Evolutionary conservation across 805 yeast genomes (phyloP).

Genomic region (Schwanniomyces occidentalis): DNA sequence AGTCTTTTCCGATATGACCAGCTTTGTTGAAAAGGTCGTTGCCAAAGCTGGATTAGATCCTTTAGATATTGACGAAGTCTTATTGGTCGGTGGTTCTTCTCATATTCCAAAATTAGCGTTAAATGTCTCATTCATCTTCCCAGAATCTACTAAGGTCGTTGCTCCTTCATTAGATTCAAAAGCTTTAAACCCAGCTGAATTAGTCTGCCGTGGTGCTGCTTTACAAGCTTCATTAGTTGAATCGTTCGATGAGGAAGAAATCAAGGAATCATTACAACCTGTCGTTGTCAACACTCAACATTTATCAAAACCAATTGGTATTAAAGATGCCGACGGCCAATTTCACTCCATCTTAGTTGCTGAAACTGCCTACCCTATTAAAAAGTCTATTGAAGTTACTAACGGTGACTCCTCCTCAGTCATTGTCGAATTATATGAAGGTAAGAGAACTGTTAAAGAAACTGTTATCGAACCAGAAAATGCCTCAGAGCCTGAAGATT

Average conservation of each 20-base stretch:
- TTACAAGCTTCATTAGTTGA: conserved; percentile 89
- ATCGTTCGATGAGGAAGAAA: conserved; percentile 79
- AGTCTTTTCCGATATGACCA: conserved; percentile 72
- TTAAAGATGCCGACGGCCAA: conserved; percentile 68
- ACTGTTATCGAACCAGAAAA: conserved; percentile 72
- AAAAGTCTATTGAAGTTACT: conserved; percentile 66
- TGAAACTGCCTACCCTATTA: conserved; percentile 90
- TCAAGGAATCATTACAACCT: conserved; percentile 77
- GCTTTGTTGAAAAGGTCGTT: conserved; percentile 73
- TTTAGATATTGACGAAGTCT: conserved; percentile 85
- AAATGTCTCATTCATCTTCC: conserved; percentile 73
- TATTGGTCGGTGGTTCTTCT: conserved; percentile 92
- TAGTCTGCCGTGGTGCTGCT: conserved; percentile 92
- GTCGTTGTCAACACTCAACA: conserved; percentile 88
- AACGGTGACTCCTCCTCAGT: conserved; percentile 60
- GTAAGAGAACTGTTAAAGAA: conserved; percentile 80
- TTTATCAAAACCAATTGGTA: conserved; percentile 78
- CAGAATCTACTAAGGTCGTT: conserved; percentile 70
- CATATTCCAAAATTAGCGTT: conserved; percentile 88
- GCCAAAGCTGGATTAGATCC: conserved; percentile 81
- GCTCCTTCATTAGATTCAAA: conserved; percentile 79
- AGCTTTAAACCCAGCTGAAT: conserved; percentile 85
- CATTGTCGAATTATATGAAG: conserved; percentile 76
- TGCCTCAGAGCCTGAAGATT: conserved; percentile 52
- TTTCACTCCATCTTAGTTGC: conserved; percentile 73